Base-by-base conservation (phyloP, 768 basidiomycete species). In the Pulveroboletus sp. region DNA sequence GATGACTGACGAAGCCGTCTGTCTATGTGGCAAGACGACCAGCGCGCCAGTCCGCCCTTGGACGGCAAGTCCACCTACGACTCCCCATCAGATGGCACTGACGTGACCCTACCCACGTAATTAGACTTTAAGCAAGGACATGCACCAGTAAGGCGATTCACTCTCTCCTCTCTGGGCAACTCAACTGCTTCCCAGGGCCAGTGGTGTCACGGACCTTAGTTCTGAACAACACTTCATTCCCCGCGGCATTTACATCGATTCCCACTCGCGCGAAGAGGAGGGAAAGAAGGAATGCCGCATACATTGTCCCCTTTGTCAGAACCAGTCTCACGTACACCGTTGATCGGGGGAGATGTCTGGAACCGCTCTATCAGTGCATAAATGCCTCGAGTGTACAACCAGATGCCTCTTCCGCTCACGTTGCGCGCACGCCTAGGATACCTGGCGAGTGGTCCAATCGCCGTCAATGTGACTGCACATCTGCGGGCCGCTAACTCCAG, bases 71-170 rank as follows among this genome's bases (percentile, higher is more conserved):
- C 37, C 31, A 49, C 18, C 46, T 46, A 48, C 48, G 51, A 21
- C 39, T 43, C 51, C 2, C 33, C 62, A 66, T 67, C 64, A 58
- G 53, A 54, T 64, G 60, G 50, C 49, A 40, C 57, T 61, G 67
- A 69, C 66, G 67, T 67, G 56, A 68, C 52, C 33, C 46, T 53
- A 42, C 37, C 46, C 55, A 68, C 67, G 67, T 68, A 68, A 68
- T 68, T 68, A 68, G 68, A 60, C 66, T 68, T 68, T 68, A 69
- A 60, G 58, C 66, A 69, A 68, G 30, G 45, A 50, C 65, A 69
- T 49, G 67, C 65, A 56, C 64, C 61, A 49, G 38, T 49, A 56
- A 48, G 60, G 57, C 50, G 58, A 57, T 45, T 50, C 41, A 46
- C 50, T 49, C 45, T 48, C 46, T 48, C 53, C 52, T 40, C 49